Evolutionary conservation across 306 rosid species (phyloP).

Genomic region (Hippophae rhamnoides): DNA sequence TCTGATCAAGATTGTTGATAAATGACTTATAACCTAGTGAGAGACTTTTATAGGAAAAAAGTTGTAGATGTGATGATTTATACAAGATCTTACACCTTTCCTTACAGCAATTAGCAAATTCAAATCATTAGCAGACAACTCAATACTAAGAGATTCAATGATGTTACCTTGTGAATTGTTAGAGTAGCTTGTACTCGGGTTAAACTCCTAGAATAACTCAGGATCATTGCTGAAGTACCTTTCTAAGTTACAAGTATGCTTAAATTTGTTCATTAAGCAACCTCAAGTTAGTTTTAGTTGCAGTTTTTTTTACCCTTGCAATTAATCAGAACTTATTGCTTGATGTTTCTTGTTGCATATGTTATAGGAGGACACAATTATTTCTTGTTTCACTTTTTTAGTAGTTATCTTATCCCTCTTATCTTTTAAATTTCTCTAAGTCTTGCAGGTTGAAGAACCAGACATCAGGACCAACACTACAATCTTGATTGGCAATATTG

Average conservation of each 20-base stretch:
- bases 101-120: too few relatives aligned
- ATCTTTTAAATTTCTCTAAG: slow-evolving; percentile 14
- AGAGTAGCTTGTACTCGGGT: too few relatives aligned
- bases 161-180: too few relatives aligned
- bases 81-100: too few relatives aligned
- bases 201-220: slow-evolving; percentile 40
- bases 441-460: slow-evolving; percentile 88
- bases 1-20: too few relatives aligned
- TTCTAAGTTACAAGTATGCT: slow-evolving; percentile 90
- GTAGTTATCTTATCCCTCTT: not conserved
- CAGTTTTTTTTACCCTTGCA: not conserved
- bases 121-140: too few relatives aligned
- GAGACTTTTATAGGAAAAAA: too few relatives aligned
- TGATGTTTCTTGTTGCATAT: not conserved
- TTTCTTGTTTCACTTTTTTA: not conserved
- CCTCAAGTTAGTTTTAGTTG: not conserved
- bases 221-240: slow-evolving; percentile 92
- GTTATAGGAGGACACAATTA: not conserved
- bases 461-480: slow-evolving; percentile 97
- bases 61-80: too few relatives aligned
- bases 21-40: too few relatives aligned
- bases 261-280: slow-evolving; percentile 8
- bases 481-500: slow-evolving; percentile 89
- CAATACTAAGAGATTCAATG: too few relatives aligned
- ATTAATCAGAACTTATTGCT: not conserved